A percentile compares a stretch with the other conserved stretches of the same genome.
Evolutionary conservation across 768 basidiomycete genomes (phyloP).

Genomic region (Scleroderma bovista): DNA sequence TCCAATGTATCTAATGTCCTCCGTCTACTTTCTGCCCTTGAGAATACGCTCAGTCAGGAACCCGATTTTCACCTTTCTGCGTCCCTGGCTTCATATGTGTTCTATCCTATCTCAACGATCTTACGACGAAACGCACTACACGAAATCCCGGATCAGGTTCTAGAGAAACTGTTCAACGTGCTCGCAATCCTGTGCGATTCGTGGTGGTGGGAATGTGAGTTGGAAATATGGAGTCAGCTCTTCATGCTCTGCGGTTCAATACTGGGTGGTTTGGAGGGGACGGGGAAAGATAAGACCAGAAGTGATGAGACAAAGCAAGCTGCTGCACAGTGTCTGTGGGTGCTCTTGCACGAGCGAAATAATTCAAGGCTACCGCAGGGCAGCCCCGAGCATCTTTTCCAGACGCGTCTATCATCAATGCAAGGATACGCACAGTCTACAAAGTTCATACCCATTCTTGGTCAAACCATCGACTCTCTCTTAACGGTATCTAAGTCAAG

Average conservation of each 20-base stretch:
- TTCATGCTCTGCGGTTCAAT: slow-evolving; percentile 71
- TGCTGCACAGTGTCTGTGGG: slow-evolving; percentile 59
- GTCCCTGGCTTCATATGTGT: slow-evolving; percentile 73
- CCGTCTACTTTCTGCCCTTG: slow-evolving; percentile 50
- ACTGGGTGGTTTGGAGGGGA: slow-evolving; percentile 58
- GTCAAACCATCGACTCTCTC: slow-evolving; percentile 77
- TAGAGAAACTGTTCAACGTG: slow-evolving; percentile 65
- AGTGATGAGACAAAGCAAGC: slow-evolving; percentile 83
- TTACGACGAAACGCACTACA: slow-evolving; percentile 68
- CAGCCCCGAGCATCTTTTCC: slow-evolving; percentile 7
- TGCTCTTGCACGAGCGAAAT: slow-evolving; percentile 53
- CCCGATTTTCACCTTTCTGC: slow-evolving; percentile 41
- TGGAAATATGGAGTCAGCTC: slow-evolving; percentile 75
- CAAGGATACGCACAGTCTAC: slow-evolving; percentile 34
- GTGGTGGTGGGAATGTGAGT: slow-evolving; percentile 86
- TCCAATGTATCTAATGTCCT: slow-evolving; percentile 42
- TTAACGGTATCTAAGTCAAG: slow-evolving; percentile 52
- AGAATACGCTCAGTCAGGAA: slow-evolving; percentile 40
- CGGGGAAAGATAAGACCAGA: slow-evolving; percentile 60
- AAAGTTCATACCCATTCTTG: slow-evolving; percentile 70
- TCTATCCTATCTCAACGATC: slow-evolving; percentile 83
- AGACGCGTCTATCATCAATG: slow-evolving; percentile 36
- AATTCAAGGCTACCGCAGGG: slow-evolving; percentile 36
- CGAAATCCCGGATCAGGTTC: slow-evolving; percentile 70
- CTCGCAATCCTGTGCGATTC: slow-evolving; percentile 54